These are phyloP conservation scores for Stemphylium vesicarium DNA, from an alignment of 2,329 filamentous ascomycete genomes.

Conservation along the genomic window DNA sequence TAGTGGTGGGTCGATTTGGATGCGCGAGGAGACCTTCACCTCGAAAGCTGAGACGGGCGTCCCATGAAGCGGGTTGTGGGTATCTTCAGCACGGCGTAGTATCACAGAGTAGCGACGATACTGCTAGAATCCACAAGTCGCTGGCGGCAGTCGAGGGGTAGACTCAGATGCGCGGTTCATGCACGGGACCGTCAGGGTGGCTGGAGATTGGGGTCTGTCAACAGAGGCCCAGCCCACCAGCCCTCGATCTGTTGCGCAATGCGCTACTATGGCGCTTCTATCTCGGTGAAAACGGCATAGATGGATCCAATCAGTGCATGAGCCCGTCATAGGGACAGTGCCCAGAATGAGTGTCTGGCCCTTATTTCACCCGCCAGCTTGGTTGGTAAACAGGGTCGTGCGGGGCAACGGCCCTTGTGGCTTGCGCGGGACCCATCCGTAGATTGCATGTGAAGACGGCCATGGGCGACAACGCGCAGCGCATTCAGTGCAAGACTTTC, in stretches of 20 bases:
- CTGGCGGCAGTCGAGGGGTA: slow-evolving; percentile 20
- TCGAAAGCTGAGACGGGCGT: slow-evolving; percentile 17
- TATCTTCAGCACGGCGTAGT: neutral
- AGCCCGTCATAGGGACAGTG: neutral
- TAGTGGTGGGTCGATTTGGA: neutral
- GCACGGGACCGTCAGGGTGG: slow-evolving; percentile 37
- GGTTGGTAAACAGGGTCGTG: slow-evolving; percentile 13
- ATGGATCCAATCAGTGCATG: slow-evolving; percentile 17
- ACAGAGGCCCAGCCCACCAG: slow-evolving; percentile 39
- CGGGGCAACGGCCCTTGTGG: slow-evolving; percentile 9
- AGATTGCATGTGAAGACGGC: slow-evolving; percentile 3
- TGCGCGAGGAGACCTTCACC: slow-evolving; percentile 30
- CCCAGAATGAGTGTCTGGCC: slow-evolving; percentile 3
- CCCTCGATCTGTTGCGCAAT: slow-evolving; percentile 29
- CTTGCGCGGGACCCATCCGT: neutral
- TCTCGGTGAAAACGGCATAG: slow-evolving; percentile 18
- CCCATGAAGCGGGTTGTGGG: slow-evolving; percentile 26
- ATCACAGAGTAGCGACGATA: slow-evolving; percentile 11
- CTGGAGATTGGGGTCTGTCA: slow-evolving; percentile 42
- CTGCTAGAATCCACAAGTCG: slow-evolving; percentile 6
- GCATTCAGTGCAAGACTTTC: neutral
- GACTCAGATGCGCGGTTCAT: slow-evolving; percentile 43
- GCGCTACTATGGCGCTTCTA: slow-evolving; percentile 16
- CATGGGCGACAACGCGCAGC: neutral
- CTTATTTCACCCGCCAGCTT: neutral